These are phyloP conservation scores for Penicillium pancosmium DNA, from an alignment of 495 filamentous ascomycete genomes.

Conservation along the genomic window DNA sequence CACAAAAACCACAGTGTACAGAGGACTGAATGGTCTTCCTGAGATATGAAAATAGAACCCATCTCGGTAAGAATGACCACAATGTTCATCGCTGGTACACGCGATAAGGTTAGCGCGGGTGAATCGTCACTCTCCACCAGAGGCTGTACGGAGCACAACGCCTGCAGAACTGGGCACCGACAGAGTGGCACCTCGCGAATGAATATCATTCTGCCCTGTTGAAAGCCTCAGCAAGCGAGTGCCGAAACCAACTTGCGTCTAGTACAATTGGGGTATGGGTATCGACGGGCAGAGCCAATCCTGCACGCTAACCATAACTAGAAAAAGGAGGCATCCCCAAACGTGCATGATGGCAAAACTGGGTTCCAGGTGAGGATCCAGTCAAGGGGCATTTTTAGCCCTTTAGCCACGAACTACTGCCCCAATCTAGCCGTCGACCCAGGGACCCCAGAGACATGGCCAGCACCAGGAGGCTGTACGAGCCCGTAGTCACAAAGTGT, in stretches of 20 bases:
- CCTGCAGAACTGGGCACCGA: not conserved
- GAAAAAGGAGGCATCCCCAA: slow-evolving; percentile 4
- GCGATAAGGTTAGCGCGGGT: slow-evolving; percentile 1
- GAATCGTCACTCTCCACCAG: not conserved
- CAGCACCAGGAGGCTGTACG: not conserved
- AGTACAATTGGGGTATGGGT: not conserved
- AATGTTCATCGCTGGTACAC: not conserved
- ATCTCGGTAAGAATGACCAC: slow-evolving; percentile 1
- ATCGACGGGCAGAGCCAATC: slow-evolving; percentile 1
- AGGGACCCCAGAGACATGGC: not conserved
- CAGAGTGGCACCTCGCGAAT: not conserved
- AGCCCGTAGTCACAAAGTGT: not conserved
- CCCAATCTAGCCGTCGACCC: not conserved
- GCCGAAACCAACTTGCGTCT: not conserved
- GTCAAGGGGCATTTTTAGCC: not conserved
- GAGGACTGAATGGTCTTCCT: too few relatives aligned
- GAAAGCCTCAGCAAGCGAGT: not conserved
- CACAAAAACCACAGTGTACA: too few relatives aligned
- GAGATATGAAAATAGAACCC: not conserved
- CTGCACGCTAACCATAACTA: slow-evolving; percentile 6
- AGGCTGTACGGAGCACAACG: not conserved
- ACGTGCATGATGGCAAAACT: slow-evolving; percentile 2
- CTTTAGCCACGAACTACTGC: slow-evolving; percentile 1
- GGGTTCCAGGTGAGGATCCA: not conserved
- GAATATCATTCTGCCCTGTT: not conserved